Evolutionary conservation across 495 filamentous ascomycete genomes (phyloP).

Genomic region (Neurospora intermedia): DNA sequence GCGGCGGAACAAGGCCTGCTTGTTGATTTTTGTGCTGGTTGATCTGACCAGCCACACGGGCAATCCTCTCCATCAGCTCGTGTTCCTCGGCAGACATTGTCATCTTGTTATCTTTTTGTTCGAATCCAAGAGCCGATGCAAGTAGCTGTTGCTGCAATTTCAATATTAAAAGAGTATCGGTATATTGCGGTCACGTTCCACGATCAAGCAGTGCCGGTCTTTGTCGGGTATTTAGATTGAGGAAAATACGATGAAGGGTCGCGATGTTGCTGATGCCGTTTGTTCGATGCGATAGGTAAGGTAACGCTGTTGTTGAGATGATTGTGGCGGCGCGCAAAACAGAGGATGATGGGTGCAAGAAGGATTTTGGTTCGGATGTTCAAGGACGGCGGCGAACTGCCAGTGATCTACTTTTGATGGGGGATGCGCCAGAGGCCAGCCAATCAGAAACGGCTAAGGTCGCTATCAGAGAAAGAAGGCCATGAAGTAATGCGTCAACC

Average conservation of each 20-base stretch:
- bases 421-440: background rate
- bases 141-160: background rate
- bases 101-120: constrained; percentile 5
- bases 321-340: background rate
- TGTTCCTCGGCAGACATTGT: constrained; percentile 63
- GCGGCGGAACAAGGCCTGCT: constrained; percentile 16
- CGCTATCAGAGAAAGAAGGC: background rate
- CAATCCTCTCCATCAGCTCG: constrained; percentile 64
- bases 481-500: background rate
- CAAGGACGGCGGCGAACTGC: background rate
- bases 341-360: background rate
- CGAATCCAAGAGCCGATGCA: constrained; percentile 2
- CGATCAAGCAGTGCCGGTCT: background rate
- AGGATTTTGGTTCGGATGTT: background rate
- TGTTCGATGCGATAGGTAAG: background rate
- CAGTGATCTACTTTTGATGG: background rate
- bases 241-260: background rate
- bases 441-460: background rate
- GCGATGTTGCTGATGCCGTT: background rate
- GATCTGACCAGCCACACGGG: constrained; percentile 69
- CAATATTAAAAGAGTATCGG: background rate
- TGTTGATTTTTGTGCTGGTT: constrained; percentile 69
- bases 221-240: background rate
- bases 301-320: background rate
- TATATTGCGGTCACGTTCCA: background rate